Evolutionary conservation across 805 yeast species (phyloP), one percentile per base, ranked within the genome.

Genomic region (Ogataea pilisensis): DNA sequence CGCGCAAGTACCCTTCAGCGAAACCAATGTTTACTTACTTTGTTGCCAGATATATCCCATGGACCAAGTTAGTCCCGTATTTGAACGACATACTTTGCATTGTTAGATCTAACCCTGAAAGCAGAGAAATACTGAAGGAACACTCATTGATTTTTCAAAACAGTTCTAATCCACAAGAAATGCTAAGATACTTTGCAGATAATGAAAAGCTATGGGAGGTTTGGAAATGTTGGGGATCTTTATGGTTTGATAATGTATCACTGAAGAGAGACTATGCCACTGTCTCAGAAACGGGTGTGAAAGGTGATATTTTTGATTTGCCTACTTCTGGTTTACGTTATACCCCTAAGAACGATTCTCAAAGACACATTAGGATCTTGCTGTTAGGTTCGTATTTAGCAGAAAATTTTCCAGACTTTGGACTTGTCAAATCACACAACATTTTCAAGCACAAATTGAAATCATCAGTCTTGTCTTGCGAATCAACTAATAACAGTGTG

Each of bases 181-280:
- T 70, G 32, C 47, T 82, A n/a, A 65, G 69, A 4, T 58, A 72
- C 48, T 80, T 78, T 50, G 71, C 77, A 47, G 68, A 74, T 36
- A 72, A 76, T 55, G 91, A 84, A 56, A 74, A 68, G 33, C 64
- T 85, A 37, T 78, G 85, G 32, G 95, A 85, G 60, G 83, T 80
- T 17, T 85, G 90, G 90, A 81, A 80, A 55, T 80, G 89, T 53
- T 84, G 91, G 88, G 95, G 95, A 2, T 75, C 88, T 0, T 57
- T 85, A 31, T 85, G 93, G 91, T 85, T 76, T 61, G 90, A 85
- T 59, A 64, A 66, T 20, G 66, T 85, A 30, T 54, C 66, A 13
- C 57, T 69, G 33, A 84, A 82, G 53, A 67, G 65, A 4, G 85
- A 79, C 48, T 75, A 72, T 48, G 63, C 63, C 31, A 73, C 67